Base-by-base conservation (phyloP, 257 asterid genomes). In the Solanum lycopersicoides region DNA sequence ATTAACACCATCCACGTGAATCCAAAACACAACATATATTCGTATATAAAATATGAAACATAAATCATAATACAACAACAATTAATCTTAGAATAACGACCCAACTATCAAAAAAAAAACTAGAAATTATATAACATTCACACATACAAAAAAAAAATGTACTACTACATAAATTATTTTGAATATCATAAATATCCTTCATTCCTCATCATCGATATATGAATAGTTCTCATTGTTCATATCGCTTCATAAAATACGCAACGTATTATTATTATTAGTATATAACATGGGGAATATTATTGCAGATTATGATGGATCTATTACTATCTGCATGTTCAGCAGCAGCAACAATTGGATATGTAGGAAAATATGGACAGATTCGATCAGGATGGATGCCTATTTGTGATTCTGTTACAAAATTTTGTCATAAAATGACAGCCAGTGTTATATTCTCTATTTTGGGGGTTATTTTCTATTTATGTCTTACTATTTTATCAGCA, bases 261-360 rank as follows among this genome's bases (percentile, higher is more conserved):
- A 12, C 35, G 9, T 76, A 76, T 6, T 44, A 42, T 6, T 44
- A 42, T 53, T 53, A 53, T 21, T 53, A 16, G 15, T 44, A 74
- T 23, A 75, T 23, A 39, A 75, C 28, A 23, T 41, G 15, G 28
- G 34, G 9, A 23, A 7, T 5, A 23, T 10, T 77, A 13, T 45
- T 8, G 14, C 95, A 95, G 98, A 47, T 85, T 5, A 80, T 92
- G 88, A 89, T 88, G 25, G 30, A 88, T 11, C 12, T 94, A 87
- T 23, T 94, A 92, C 89, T 92, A 88, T 92, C 93, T 1, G 96
- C 93, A 12, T 92, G 94, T 87, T 92, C 95, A 37, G 93, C 98
- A 34, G 98, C 98, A 12, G 91, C 94, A 1, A 89, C 98, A 11
- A 75, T 93, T 3, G 98, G 98, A 0, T 90, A 86, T 83, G 83